Evolutionary conservation across 345 rosid genomes (phyloP), one percentile per base, ranked within the genome.

Genomic region (Citrus maxima): DNA sequence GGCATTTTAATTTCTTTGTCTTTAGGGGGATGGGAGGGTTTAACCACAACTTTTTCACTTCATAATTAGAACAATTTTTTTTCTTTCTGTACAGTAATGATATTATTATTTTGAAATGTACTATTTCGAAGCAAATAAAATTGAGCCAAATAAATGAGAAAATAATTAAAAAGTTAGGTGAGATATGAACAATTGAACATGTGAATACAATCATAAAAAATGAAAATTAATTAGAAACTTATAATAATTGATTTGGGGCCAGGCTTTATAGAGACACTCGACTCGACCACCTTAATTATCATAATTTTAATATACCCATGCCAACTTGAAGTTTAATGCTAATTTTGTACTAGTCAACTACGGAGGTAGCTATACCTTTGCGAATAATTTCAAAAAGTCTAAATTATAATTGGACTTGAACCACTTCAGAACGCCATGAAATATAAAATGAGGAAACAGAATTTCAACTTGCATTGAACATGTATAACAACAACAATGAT

Each of bases 191-290:
- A 34, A 34, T 34, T 34, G 1, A 34, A 75, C 21, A 75, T 42
- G 70, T 21, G 19, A 30, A 75, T 75, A 34, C n/a, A 63, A 75
- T 75, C 27, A 75, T 46, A 27, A 63, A 19, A 27, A 16, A 42
- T 28, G 75, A 30, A 30, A 74, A 62, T 74, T 60, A 16, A 56
- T 74, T 60, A 74, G 37, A 74, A 61, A 16, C 77, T 61, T 61
- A 74, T 60, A 61, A 74, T 74, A 61, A 74, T 74, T 40, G 25
- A 59, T 30, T 60, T 8, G 25, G 67, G 77, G 55, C 77, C 67
- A 60, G 67, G 37, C 27, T 56, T 56, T 56, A 14, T 34, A 6
- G 65, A 34, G 65, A 56, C 58, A 8, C 55, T 73, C 32, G 37
- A 60, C 32, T 46, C 51, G 51, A 12, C 51, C 60, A 21, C 21